These are phyloP conservation scores for Zygoascus biomembranicola DNA, from an alignment of 805 yeast species.

Conservation along the genomic window DNA sequence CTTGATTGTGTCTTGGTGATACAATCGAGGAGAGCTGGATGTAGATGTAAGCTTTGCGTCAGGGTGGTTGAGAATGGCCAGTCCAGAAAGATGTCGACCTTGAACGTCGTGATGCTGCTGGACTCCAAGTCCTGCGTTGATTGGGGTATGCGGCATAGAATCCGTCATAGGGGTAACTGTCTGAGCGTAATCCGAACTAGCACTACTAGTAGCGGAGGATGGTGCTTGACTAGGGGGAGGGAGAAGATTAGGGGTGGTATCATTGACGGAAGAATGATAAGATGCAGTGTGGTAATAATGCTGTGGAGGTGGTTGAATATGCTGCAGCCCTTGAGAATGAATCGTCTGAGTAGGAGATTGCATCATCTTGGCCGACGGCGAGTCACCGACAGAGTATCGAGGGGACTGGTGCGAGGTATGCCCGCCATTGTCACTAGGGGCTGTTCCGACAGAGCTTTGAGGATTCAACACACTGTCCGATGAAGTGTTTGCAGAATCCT, in stretches of 20 bases:
- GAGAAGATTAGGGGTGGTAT: not conserved
- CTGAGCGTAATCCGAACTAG: constrained; percentile 11
- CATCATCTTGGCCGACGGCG: not conserved
- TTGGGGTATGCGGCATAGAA: constrained; percentile 17
- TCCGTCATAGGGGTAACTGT: constrained; percentile 18
- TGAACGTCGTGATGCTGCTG: constrained; percentile 3
- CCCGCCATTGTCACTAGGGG: not conserved
- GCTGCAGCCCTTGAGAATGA: not conserved
- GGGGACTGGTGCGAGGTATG: not conserved
- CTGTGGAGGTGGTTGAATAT: not conserved
- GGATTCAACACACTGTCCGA: not conserved
- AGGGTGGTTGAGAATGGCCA: constrained; percentile 7
- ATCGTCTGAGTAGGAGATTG: not conserved
- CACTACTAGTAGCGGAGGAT: constrained; percentile 12
- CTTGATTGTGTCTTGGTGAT: not conserved
- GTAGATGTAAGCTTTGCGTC: constrained; percentile 2
- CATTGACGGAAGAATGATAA: not conserved
- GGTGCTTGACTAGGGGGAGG: constrained; percentile 1
- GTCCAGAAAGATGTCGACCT: constrained; percentile 2
- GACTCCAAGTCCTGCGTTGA: not conserved
- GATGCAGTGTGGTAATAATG: not conserved
- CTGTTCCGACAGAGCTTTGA: not conserved
- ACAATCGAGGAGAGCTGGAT: not conserved
- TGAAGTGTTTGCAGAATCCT: not conserved
- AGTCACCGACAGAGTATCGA: not conserved